These are phyloP conservation scores for Zizania palustris DNA, from an alignment of 202 grass and related monocot genomes.

Conservation along the genomic window DNA sequence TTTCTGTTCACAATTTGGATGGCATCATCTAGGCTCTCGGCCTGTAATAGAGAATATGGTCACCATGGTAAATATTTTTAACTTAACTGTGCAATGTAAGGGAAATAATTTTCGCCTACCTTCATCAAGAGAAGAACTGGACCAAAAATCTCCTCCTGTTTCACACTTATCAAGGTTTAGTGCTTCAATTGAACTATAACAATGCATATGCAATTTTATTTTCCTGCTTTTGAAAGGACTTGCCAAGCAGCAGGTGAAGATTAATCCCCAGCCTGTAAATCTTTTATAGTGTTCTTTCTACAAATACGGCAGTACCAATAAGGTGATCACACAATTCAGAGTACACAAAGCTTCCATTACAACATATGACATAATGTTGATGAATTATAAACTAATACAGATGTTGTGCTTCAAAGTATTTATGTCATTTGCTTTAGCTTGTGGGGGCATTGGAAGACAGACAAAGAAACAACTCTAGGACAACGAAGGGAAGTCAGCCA, in stretches of 20 bases:
- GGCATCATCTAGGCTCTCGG: conserved; percentile 84
- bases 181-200: conserved; percentile 27
- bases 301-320: not conserved
- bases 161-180: conserved; percentile 31
- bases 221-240: not conserved
- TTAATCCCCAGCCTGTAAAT: too few relatives aligned
- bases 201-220: not conserved
- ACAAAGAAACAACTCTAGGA: not conserved
- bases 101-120: conserved; percentile 45
- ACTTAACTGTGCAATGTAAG: not conserved
- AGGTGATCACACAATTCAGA: conserved; percentile 5
- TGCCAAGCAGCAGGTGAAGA: not conserved
- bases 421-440: not conserved
- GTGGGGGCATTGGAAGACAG: not conserved
- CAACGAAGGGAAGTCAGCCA: not conserved
- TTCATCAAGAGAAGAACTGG: conserved; percentile 96
- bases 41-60: conserved; percentile 51
- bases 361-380: not conserved
- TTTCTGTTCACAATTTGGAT: conserved; percentile 91
- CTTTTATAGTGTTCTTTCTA: too few relatives aligned
- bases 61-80: not conserved
- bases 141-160: conserved; percentile 99
- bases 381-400: not conserved
- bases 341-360: not conserved
- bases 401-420: not conserved